Evolutionary conservation across 495 filamentous ascomycete species (phyloP).

Genomic region (Aspergillus affinis): DNA sequence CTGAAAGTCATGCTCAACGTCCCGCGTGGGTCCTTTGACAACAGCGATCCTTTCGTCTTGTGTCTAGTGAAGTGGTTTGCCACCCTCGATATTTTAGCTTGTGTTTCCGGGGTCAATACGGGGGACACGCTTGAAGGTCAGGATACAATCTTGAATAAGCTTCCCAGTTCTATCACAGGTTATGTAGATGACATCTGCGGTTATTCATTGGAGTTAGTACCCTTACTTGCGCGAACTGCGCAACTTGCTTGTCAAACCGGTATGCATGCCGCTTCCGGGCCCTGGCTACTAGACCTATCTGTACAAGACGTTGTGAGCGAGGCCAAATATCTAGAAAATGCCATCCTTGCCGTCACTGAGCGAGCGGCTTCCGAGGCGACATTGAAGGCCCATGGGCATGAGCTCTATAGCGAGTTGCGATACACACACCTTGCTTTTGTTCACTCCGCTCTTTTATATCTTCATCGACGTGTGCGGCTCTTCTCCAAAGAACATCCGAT

Average conservation of each 20-base stretch:
- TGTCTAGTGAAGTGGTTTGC: conserved; percentile 36
- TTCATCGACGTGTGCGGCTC: conserved; percentile 29
- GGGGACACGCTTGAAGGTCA: conserved; percentile 4
- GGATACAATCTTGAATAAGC: conserved; percentile 7
- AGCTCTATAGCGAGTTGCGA: conserved; percentile 21
- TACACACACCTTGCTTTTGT: conserved; percentile 33
- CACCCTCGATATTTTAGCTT: conserved; percentile 30
- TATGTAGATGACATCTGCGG: conserved; percentile 35
- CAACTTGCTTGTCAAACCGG: conserved; percentile 13
- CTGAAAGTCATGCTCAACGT: conserved; percentile 19
- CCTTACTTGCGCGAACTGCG: conserved; percentile 22
- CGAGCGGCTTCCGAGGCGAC: conserved; percentile 7
- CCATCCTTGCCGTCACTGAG: conserved; percentile 17
- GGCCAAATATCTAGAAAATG: conserved; percentile 16
- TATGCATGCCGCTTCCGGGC: background rate
- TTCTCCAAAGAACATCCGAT: conserved; percentile 22
- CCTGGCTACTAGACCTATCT: background rate
- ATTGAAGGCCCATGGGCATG: background rate
- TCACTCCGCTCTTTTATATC: conserved; percentile 31
- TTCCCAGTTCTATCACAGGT: background rate
- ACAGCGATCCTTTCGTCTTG: conserved; percentile 17
- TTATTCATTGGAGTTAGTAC: conserved; percentile 30
- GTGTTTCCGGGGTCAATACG: conserved; percentile 20
- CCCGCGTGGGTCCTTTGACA: background rate
- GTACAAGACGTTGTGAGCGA: conserved; percentile 3